Percentiles rank a stretch among this genome's conserved stretches.
Evolutionary conservation across 106 monocot genomes (phyloP).

Genomic region (Dendrobium catenatum): DNA sequence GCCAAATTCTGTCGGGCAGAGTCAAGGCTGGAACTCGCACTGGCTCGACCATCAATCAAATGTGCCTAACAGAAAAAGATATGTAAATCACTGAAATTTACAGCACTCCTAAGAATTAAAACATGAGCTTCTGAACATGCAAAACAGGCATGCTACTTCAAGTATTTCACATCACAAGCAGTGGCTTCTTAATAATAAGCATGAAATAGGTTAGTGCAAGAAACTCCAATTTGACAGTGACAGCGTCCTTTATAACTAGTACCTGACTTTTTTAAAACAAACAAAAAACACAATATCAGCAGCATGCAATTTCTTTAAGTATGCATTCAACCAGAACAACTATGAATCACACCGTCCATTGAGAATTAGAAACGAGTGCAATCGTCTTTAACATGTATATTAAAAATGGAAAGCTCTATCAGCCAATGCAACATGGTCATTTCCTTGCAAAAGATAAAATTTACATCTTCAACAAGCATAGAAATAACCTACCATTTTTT

Average conservation of each 20-base stretch:
- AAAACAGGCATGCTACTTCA: background rate
- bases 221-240: background rate
- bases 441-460: background rate
- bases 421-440: background rate
- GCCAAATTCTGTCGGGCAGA: slow-evolving; percentile 96
- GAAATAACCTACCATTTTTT: background rate
- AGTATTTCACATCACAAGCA: background rate
- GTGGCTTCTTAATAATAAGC: background rate
- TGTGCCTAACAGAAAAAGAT: slow-evolving; percentile 43
- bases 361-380: background rate
- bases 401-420: background rate
- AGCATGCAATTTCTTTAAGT: background rate
- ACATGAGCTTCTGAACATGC: background rate
- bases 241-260: background rate
- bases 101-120: background rate
- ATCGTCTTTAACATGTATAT: background rate
- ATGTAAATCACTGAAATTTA: background rate
- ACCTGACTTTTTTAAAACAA: background rate
- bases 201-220: background rate
- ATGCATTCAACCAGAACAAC: background rate
- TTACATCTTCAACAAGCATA: background rate
- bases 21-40: slow-evolving; percentile 83
- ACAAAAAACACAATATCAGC: background rate
- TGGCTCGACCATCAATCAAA: slow-evolving; percentile 90
- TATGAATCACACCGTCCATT: background rate